These are phyloP conservation scores for Phlegmacium glaucopus DNA, from an alignment of 768 basidiomycete genomes.

Conservation along the genomic window DNA sequence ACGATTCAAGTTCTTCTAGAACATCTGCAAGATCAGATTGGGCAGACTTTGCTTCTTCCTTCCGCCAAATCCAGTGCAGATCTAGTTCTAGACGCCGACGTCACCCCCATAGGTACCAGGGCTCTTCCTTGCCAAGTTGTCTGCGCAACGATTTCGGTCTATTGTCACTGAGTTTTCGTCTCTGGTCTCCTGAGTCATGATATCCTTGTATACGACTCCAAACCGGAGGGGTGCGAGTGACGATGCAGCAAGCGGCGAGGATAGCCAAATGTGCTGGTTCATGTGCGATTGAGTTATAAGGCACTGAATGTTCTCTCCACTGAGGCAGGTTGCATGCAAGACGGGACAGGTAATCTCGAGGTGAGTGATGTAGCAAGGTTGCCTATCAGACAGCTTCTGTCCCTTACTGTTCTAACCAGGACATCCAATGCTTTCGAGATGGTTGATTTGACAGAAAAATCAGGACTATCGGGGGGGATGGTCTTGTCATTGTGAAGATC, in stretches of 20 bases:
- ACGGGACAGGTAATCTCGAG: not conserved
- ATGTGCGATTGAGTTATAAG: not conserved
- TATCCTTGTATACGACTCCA: not conserved
- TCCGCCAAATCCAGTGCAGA: slow-evolving; percentile 1
- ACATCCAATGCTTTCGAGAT: slow-evolving; percentile 2
- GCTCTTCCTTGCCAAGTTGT: not conserved
- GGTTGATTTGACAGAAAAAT: not conserved
- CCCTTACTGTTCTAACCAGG: slow-evolving; percentile 17
- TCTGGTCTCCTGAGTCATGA: not conserved
- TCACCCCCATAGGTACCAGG: not conserved
- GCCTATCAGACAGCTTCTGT: not conserved
- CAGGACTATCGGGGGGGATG: not conserved
- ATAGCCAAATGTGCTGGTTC: not conserved
- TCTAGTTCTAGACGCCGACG: not conserved
- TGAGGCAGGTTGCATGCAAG: not conserved
- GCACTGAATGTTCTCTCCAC: not conserved
- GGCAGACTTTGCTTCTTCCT: not conserved
- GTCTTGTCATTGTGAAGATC: not conserved
- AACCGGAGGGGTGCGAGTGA: not conserved
- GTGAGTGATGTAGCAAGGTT: not conserved
- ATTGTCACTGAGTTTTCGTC: not conserved
- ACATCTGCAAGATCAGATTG: not conserved
- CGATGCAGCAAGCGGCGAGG: not conserved
- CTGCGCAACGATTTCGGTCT: not conserved
- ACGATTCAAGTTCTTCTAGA: not conserved